These are phyloP conservation scores for Xylariaceae sp. DNA, from an alignment of 2,329 filamentous ascomycete genomes.

Conservation along the genomic window DNA sequence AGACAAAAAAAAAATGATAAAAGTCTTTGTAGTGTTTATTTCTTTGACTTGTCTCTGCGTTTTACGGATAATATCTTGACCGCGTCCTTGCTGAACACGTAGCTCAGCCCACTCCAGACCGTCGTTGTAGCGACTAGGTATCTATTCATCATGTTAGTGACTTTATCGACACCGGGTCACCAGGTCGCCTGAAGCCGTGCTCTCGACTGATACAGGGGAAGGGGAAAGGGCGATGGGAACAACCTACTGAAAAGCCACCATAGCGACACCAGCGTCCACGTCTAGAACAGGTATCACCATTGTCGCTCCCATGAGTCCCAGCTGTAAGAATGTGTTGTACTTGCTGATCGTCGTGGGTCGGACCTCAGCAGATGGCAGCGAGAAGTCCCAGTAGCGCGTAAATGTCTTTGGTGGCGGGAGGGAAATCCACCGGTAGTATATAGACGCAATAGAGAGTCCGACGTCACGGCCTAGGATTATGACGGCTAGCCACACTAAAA, in stretches of 20 bases:
- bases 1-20: not conserved
- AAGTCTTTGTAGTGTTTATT: not conserved
- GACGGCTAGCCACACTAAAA: slow-evolving; percentile 77
- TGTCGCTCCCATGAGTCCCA: slow-evolving; percentile 82
- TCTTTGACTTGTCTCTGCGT: slow-evolving; percentile 30
- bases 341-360: slow-evolving; percentile 83
- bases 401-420: slow-evolving; percentile 93
- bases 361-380: slow-evolving; percentile 82
- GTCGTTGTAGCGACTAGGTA: slow-evolving; percentile 88
- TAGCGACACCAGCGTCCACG: slow-evolving; percentile 55
- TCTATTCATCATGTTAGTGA: slow-evolving; percentile 51
- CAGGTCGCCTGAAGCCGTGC: not conserved
- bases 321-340: slow-evolving; percentile 90
- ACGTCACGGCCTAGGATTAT: slow-evolving; percentile 90
- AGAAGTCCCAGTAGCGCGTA: slow-evolving; percentile 94
- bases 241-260: slow-evolving; percentile 67
- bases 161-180: not conserved
- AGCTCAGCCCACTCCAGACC: slow-evolving; percentile 90
- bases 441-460: slow-evolving; percentile 78
- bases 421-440: slow-evolving; percentile 96
- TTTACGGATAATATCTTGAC: slow-evolving; percentile 73
- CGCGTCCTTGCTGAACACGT: slow-evolving; percentile 86
- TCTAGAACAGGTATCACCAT: slow-evolving; percentile 77
- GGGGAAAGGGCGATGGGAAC: slow-evolving; percentile 3
- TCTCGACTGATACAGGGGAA: not conserved